Evolutionary conservation across 805 yeast genomes (phyloP), one percentile per base, ranked within the genome.

Genomic region (Monosporozyma solicola): DNA sequence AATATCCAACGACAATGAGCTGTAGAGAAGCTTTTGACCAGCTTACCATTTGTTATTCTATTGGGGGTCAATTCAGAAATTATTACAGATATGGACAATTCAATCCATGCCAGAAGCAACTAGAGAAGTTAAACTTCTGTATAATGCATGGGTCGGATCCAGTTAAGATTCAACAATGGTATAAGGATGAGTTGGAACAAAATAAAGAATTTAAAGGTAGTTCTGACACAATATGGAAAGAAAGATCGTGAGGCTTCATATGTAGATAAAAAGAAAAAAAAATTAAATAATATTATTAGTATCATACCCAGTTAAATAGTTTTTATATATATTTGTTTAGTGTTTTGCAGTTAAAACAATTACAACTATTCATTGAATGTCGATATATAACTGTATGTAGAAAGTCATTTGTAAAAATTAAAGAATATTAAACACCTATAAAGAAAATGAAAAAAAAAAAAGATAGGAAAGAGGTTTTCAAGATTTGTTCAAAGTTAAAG

Each of bases 21-120:
- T 85, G 92, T 63, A 74, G 84, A 51, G 88, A 92, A 46, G 94
- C 94, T 1, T 84, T 91, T 68, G 96, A 91, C 67, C 95, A 89
- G 63, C 73, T 91, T 24, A 77, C 90, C 47, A 83, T 80, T 48
- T 92, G 98, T 66, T 89, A 87, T 70, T 87, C 97, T 0, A 64
- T 91, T 2, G 97, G 96, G 3, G 97, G 97, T 0, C 97, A 91
- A 64, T 71, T 87, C 22, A 79, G 95, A 55, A 79, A 85, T 68
- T 85, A 86, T 62, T 92, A 91, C 65, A 74, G 97, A 52, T 85
- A 82, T 63, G 97, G 97, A 2, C 80, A 83, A 45, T 76, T 88
- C 61, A 82, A 83, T 50, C 73, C 80, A 55, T 92, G 98, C 68
- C 76, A 75, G 46, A 77, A 77, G 50, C 86, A 86, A 61, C 74